These are phyloP conservation scores for Verticillium dahliae DNA, from an alignment of 2,329 filamentous ascomycete species.

Conservation along the genomic window DNA sequence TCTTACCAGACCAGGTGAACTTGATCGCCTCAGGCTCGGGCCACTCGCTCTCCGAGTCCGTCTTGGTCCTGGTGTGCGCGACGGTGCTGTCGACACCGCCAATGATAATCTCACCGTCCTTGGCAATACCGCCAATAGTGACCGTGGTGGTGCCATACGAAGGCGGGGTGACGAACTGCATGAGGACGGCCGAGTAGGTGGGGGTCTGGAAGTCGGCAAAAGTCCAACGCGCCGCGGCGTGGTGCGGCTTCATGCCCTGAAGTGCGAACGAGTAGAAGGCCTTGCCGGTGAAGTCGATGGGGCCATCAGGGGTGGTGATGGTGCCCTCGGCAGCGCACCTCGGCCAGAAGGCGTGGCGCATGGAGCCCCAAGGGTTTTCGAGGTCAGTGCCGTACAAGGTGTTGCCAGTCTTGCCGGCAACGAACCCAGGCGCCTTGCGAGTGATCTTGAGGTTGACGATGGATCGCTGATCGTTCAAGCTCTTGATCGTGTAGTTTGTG, in stretches of 20 bases:
- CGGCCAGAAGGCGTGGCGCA: conserved; percentile 94
- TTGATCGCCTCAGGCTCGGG: conserved; percentile 72
- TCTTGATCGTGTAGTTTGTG: conserved; percentile 81
- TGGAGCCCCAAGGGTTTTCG: conserved; percentile 79
- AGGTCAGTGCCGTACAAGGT: conserved; percentile 83
- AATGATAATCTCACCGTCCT: conserved; percentile 72
- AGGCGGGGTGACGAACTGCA: conserved; percentile 91
- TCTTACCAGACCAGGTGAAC: conserved; percentile 73
- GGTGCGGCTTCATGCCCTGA: conserved; percentile 99
- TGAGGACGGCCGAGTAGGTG: conserved; percentile 80
- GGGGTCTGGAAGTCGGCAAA: conserved; percentile 88
- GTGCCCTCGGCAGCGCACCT: conserved; percentile 74
- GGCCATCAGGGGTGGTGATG: conserved; percentile 75
- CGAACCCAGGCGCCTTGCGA: conserved; percentile 71
- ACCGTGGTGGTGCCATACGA: conserved; percentile 86
- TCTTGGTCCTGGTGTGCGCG: conserved; percentile 61
- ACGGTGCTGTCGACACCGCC: conserved; percentile 61
- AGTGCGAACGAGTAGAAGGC: conserved; percentile 79
- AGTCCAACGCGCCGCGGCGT: conserved; percentile 88
- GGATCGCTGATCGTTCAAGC: conserved; percentile 70
- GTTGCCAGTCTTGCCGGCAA: conserved; percentile 76
- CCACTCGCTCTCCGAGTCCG: conserved; percentile 79
- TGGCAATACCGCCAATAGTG: conserved; percentile 74
- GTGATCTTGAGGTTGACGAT: conserved; percentile 84
- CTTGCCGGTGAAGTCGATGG: conserved; percentile 73